Evolutionary conservation across 257 asterid genomes (phyloP), one percentile per base, ranked within the genome.

Genomic region (Lantana camara): DNA sequence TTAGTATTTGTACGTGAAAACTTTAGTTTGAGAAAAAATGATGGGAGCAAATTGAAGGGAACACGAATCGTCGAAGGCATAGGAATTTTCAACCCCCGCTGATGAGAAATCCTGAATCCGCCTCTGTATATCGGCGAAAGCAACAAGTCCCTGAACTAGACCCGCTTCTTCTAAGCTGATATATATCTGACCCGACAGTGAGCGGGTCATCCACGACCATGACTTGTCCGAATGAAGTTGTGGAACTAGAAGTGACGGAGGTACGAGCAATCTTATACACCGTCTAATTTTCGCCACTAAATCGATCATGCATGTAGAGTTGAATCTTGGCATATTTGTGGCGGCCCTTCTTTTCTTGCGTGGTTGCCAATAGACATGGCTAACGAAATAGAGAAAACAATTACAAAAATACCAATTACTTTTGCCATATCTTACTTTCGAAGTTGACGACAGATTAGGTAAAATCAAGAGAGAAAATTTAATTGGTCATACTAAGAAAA

Each of bases 211-310:
- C 87, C 15, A 73, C 3, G 20, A 60, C 83, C 0, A 62, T 20
- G 19, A 81, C 69, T 9, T 29, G 51, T 10, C 84, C 87, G 27
- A 81, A 80, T 0, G 38, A 4, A 0, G 81, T 71, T 2, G 69
- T 8, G 0, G 83, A 81, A 1, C 21, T 60, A 6, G 83, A 13
- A 1, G 83, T 66, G 70, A 77, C 58, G 42, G 71, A 32, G 5
- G 81, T 66, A 7, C 63, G 60, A 1, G 82, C 87, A 6, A 81
- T 76, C 57, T 73, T 75, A 57, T 50, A 73, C 2, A 66, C 80
- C 0, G 80, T 66, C 19, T 44, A 30, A 11, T 59, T 78, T 0
- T 30, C 46, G 4, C 82, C 84, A 7, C 68, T 57, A 0, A 63
- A 27, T 1, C 50, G 12, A 24, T 75, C 84, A 1, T 81, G 87